Conservation (phyloP, 176 grass and related monocot species). For the Elaeis guineensis region DNA sequence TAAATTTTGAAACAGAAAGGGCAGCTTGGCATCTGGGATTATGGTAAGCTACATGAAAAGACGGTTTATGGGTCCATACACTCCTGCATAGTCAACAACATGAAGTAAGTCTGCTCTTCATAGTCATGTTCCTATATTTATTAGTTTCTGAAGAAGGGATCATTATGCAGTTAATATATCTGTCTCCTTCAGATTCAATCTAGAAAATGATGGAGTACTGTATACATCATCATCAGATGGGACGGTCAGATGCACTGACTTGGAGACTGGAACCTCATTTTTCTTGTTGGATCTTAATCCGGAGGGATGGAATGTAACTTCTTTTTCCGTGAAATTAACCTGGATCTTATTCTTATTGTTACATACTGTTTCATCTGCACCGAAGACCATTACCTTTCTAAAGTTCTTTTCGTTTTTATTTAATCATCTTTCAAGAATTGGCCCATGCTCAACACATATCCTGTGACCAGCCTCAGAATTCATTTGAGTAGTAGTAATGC, state of each 20-base stretch:
- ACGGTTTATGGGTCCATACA: constrained; percentile 71
- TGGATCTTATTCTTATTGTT: background rate
- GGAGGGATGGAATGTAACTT: constrained; percentile 81
- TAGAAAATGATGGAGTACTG: constrained; percentile 50
- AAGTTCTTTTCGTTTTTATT: background rate
- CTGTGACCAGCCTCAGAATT: too few species aligned
- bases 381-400: background rate
- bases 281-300: constrained; percentile 79
- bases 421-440: background rate
- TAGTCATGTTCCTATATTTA: background rate
- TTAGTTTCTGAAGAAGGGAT: too few species aligned
- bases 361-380: background rate
- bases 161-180: background rate
- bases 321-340: background rate
- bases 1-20: constrained; percentile 57
- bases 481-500: background rate
- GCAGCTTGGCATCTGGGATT: constrained; percentile 82
- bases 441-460: too few species aligned
- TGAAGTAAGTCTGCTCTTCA: constrained; percentile 52
- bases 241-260: constrained; percentile 67
- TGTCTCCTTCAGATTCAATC: constrained; percentile 43
- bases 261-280: constrained; percentile 65
- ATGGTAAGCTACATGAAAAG: constrained; percentile 83
- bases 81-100: constrained; percentile 83
- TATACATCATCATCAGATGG: constrained; percentile 96